Base-by-base conservation (phyloP, 2,329 filamentous ascomycete genomes). In the Venturia pyrina region DNA sequence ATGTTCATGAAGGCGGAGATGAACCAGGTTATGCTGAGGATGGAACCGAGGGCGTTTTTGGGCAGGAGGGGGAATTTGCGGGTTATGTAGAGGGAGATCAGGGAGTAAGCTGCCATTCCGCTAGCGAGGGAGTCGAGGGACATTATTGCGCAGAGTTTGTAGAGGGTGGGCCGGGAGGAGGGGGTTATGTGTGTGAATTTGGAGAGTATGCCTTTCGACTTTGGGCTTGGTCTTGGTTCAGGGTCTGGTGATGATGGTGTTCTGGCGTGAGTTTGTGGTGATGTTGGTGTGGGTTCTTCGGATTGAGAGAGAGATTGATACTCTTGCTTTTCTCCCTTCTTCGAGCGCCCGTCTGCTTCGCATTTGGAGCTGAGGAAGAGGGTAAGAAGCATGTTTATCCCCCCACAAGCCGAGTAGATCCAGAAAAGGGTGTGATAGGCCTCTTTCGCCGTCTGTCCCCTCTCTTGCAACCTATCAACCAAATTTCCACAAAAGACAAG, bases 81-180 rank as follows among this genome's bases (percentile, higher is more conserved):
- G 68, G 81, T 79, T 70, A 86, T 81, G 73, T 82, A 84, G 72
- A 84, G 85, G 66, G 81, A 85, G 68, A 85, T 81, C 41, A 78
- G 70, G 11, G 76, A 75, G 70, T 75, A 76, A 19, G 75, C 84
- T 4, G 86, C 87, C 73, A 93, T 82, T 1, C 89, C 89, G 1
- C 86, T 88, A 1, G 87, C 88, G 66, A 91, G 83, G 0, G 86
- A 83, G 73, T 92, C 89, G 6, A 91, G 71, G 1, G 82, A 82
- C 70, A 91, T 88, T 1, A 93, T 77, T 8, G 88, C 75, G 71
- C 86, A 89, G 0, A 93, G 79, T 62, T 85, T 84, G 63, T 83
- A 73, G 6, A 89, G 78, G 40, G 87, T 79, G 0, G 76, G 71
- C 7, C 81, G 76, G 44, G 82, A 86, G n/a, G 83, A 77, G 2